A percentile compares a stretch with the other conserved stretches of the same genome.
Evolutionary conservation across 345 rosid genomes (phyloP).

Genomic region (Capsella bursapastoris): DNA sequence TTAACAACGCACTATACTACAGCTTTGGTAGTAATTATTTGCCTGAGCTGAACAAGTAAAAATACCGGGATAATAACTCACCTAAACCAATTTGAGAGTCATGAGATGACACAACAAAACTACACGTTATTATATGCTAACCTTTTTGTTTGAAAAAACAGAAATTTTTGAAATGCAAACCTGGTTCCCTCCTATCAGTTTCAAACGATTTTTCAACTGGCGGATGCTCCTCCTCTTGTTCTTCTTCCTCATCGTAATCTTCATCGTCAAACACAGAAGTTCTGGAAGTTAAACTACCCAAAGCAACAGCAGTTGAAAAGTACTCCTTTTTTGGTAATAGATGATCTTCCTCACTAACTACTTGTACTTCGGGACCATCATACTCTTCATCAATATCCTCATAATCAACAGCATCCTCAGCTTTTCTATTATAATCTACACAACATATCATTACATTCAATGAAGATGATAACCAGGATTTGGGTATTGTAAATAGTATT

Average conservation of each 20-base stretch:
- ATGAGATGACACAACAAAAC: conserved; percentile 36
- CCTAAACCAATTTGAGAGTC: conserved; percentile 3
- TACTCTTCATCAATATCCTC: conserved; percentile 96
- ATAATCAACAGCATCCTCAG: conserved; percentile 94
- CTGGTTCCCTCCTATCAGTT: conserved; percentile 52
- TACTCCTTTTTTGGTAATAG: conserved; percentile 73
- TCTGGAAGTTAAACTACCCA: conserved; percentile 50
- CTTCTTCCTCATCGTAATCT: conserved; percentile 93
- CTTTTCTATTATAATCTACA: conserved; percentile 87
- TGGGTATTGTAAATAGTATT: conserved; percentile 5
- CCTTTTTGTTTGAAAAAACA: conserved; percentile 8
- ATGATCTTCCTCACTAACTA: conserved; percentile 79
- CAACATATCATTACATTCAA: conserved; percentile 40
- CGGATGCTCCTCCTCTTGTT: conserved; percentile 58
- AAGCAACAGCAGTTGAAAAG: conserved; percentile 60
- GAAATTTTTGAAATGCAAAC: conserved; percentile 41
- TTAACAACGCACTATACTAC: conserved; percentile 6
- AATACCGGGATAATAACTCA: neutral
- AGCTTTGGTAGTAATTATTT: conserved; percentile 13
- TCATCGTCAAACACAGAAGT: conserved; percentile 82
- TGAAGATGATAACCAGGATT: conserved; percentile 35
- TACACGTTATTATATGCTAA: conserved; percentile 3
- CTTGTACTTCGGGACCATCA: conserved; percentile 89
- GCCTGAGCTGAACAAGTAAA: conserved; percentile 11
- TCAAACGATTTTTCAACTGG: conserved; percentile 52